Percentiles rank a stretch among this genome's conserved stretches.
Conservation (phyloP, 495 filamentous ascomycete genomes). For the Xylaria telfairii region DNA sequence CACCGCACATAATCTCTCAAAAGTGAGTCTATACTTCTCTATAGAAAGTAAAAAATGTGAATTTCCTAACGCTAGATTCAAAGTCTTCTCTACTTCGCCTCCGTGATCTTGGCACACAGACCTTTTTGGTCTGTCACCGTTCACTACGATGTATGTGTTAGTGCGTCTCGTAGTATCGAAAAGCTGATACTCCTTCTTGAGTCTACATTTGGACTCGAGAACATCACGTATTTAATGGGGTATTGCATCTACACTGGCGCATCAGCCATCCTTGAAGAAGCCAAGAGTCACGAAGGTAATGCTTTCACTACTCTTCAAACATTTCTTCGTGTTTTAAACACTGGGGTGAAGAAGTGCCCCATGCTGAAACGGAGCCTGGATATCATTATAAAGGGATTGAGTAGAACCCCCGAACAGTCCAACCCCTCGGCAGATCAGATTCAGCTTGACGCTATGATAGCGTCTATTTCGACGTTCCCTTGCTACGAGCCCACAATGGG, state of each 20-base stretch:
- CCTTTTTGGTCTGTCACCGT: background rate
- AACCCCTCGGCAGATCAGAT: background rate
- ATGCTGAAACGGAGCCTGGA: background rate
- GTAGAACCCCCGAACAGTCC: background rate
- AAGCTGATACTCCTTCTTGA: background rate
- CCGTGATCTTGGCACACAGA: background rate
- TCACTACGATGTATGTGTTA: background rate
- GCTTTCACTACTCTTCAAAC: background rate
- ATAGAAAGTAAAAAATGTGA: background rate
- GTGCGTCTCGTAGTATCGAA: background rate
- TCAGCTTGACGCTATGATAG: background rate
- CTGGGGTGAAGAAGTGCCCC: background rate
- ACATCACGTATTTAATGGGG: background rate
- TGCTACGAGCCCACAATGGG: background rate
- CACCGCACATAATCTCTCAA: background rate
- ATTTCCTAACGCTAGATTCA: background rate
- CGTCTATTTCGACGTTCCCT: background rate
- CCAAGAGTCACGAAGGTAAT: background rate
- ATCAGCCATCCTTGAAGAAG: background rate
- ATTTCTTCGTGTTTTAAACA: background rate
- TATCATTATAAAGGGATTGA: background rate
- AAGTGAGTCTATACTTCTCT: background rate
- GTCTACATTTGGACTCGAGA: background rate
- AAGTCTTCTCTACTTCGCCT: background rate
- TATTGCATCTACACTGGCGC: background rate